Evolutionary conservation across 1,284 basidiomycete genomes (phyloP).

Genomic region (Meira nashicola): DNA sequence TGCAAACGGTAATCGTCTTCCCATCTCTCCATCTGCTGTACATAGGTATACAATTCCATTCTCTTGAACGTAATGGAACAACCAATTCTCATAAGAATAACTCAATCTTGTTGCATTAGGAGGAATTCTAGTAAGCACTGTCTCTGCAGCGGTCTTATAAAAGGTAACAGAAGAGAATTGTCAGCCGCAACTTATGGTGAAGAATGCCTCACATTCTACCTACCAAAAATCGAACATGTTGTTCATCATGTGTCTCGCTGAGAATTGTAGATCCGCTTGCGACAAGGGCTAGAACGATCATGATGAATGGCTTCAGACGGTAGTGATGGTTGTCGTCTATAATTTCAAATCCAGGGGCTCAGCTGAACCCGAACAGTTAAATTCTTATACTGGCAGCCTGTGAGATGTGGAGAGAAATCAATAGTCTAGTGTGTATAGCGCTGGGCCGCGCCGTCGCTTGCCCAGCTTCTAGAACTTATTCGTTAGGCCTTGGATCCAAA

Average conservation of each 20-base stretch:
- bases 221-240: constrained; percentile 41
- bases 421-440: too few species aligned
- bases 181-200: too few species aligned
- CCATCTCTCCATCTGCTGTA: constrained; percentile 78
- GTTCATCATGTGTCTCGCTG: constrained; percentile 36
- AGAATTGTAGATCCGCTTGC: constrained; percentile 34
- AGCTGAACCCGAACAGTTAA: too few species aligned
- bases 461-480: too few species aligned
- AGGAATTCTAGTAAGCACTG: constrained; percentile 89
- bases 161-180: neutral
- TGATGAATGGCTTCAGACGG: neutral
- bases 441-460: too few species aligned
- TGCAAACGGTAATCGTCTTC: constrained; percentile 77
- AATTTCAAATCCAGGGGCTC: too few species aligned
- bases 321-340: too few species aligned
- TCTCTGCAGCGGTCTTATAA: constrained; percentile 70
- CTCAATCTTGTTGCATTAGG: constrained; percentile 89
- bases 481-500: too few species aligned
- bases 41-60: constrained; percentile 72
- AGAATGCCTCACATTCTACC: too few species aligned
- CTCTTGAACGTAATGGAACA: constrained; percentile 79
- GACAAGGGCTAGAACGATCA: constrained; percentile 47
- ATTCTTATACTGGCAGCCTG: too few species aligned
- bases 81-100: constrained; percentile 66
- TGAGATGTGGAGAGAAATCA: too few species aligned